These are phyloP conservation scores for Talaromyces verruculosus DNA, from an alignment of 2,329 filamentous ascomycete species.

Conservation along the genomic window DNA sequence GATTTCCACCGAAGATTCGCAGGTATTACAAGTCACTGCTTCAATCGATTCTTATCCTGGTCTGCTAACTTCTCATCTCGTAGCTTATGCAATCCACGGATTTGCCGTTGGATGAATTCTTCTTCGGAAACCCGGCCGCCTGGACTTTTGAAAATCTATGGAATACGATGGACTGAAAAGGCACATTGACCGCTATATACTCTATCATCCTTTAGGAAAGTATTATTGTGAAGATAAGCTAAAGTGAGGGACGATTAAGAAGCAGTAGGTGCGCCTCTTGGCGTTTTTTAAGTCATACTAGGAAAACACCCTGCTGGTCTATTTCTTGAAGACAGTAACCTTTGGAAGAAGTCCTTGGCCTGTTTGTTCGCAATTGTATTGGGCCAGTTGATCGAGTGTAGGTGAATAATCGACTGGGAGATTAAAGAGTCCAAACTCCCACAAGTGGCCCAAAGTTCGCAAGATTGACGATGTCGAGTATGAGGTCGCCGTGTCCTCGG, in stretches of 20 bases:
- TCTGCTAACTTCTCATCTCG: not conserved
- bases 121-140: conserved; percentile 26
- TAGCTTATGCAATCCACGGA: conserved; percentile 15
- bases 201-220: not conserved
- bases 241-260: not conserved
- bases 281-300: not conserved
- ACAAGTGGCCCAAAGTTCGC: conserved; percentile 46
- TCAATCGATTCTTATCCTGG: not conserved
- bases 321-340: not conserved
- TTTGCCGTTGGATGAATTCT: conserved; percentile 24
- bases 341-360: not conserved
- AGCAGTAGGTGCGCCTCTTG: not conserved
- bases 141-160: conserved; percentile 27
- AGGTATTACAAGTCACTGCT: conserved; percentile 1
- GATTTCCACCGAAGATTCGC: conserved; percentile 2
- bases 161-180: conserved; percentile 7
- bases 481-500: too few species aligned
- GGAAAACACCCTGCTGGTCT: not conserved
- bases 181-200: not conserved
- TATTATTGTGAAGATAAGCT: not conserved
- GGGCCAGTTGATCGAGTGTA: conserved; percentile 38
- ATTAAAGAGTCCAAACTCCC: conserved; percentile 42
- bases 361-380: conserved; percentile 23
- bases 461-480: conserved; percentile 38
- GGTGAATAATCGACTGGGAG: conserved; percentile 41